Percentiles rank a stretch among this genome's conserved stretches.
phyloP scores from a whole-genome alignment of 2,329 filamentous ascomycete genomes.

The Raffaelea ambrosiae region DNA sequence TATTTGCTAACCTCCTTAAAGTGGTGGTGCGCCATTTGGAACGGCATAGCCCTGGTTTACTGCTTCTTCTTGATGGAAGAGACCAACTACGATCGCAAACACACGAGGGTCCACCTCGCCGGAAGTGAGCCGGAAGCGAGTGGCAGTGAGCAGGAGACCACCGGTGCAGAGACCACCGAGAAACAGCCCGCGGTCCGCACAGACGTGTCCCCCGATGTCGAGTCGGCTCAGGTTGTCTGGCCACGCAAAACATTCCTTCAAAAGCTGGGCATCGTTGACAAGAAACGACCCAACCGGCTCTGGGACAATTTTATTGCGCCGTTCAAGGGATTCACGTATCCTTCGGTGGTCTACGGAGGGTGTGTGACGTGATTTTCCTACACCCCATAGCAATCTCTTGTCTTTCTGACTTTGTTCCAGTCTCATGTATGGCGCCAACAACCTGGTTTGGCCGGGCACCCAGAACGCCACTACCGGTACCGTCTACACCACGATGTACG shows the following conservation, averaged over 20 bases:
- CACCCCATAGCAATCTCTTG: too few relatives aligned
- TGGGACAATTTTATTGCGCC: constrained; percentile 17
- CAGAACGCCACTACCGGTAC: constrained; percentile 23
- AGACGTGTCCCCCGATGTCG: constrained; percentile 2
- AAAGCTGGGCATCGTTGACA: constrained; percentile 20
- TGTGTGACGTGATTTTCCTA: too few relatives aligned
- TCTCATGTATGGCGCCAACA: constrained; percentile 24
- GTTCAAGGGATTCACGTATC: constrained; percentile 26
- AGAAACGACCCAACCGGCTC: constrained; percentile 25
- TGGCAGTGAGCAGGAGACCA: neutral
- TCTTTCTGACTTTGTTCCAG: too few relatives aligned
- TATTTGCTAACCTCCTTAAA: neutral
- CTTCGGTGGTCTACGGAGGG: constrained; percentile 29
- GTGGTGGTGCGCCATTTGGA: constrained; percentile 19
- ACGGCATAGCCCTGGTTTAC: constrained; percentile 19
- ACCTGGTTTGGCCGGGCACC: constrained; percentile 21
- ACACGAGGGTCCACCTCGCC: neutral
- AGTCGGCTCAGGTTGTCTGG: constrained; percentile 8
- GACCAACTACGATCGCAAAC: constrained; percentile 32
- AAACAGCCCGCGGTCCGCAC: neutral
- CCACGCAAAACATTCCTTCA: constrained; percentile 27
- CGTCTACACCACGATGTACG: constrained; percentile 21
- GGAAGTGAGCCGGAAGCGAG: neutral
- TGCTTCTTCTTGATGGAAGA: constrained; percentile 47
- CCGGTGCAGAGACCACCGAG: neutral